Evolutionary conservation across 2,329 filamentous ascomycete genomes (phyloP).

Genomic region (Talaromyces sp.): DNA sequence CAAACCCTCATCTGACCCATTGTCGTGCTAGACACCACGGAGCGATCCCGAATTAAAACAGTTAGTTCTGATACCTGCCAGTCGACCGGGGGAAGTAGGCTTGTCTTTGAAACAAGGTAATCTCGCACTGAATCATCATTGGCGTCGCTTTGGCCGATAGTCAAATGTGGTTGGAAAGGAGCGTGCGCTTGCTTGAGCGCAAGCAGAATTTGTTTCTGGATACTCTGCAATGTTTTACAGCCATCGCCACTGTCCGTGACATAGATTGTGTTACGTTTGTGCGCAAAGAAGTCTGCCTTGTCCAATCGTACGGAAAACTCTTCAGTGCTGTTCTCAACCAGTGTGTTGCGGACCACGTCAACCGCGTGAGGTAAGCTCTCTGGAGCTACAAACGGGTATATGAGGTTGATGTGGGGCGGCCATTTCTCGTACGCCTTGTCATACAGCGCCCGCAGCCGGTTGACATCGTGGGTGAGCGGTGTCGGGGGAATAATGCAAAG

Average conservation of each 20-base stretch:
- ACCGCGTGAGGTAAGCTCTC: slow-evolving; percentile 45
- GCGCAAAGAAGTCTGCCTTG: slow-evolving; percentile 45
- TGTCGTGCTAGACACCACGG: slow-evolving; percentile 20
- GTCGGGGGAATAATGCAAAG: slow-evolving; percentile 56
- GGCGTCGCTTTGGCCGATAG: slow-evolving; percentile 56
- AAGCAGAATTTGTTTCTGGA: slow-evolving; percentile 23
- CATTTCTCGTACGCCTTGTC: slow-evolving; percentile 59
- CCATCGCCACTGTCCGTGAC: slow-evolving; percentile 19
- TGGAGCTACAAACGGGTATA: slow-evolving; percentile 60
- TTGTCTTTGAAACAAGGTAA: slow-evolving; percentile 51
- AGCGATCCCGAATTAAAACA: slow-evolving; percentile 50
- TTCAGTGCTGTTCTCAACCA: slow-evolving; percentile 15
- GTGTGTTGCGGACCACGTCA: slow-evolving; percentile 34
- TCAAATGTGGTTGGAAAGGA: slow-evolving; percentile 51
- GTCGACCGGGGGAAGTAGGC: slow-evolving; percentile 42
- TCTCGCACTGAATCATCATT: slow-evolving; percentile 42
- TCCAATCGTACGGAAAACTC: slow-evolving; percentile 26
- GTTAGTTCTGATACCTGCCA: slow-evolving; percentile 50
- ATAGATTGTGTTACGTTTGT: slow-evolving; percentile 50
- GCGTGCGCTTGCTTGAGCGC: slow-evolving; percentile 30
- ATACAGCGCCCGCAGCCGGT: slow-evolving; percentile 57
- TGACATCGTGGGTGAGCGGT: slow-evolving; percentile 45
- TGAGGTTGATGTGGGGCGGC: slow-evolving; percentile 63
- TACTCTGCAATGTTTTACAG: slow-evolving; percentile 4
- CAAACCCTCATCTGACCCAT: slow-evolving; percentile 54